Conservation (phyloP, 495 filamentous ascomycete genomes). For the Trichoderma asperelloides region DNA sequence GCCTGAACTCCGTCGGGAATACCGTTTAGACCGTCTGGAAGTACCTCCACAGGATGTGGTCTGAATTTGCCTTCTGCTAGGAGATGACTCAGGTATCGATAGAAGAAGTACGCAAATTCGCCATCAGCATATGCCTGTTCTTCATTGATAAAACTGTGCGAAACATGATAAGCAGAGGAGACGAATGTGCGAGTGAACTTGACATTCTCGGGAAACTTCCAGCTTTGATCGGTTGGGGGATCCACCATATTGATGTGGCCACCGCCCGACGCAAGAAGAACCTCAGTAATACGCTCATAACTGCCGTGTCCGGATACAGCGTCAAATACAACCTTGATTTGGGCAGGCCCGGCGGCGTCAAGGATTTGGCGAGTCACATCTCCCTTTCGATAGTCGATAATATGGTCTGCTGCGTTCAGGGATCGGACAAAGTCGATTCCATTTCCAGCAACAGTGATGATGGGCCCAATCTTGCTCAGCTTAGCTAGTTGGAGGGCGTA, state of each 20-base stretch:
- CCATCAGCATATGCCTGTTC: conserved; percentile 19
- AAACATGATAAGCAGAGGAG: conserved; percentile 15
- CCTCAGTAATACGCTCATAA: conserved; percentile 19
- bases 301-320: conserved; percentile 21
- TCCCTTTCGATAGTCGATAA: conserved; percentile 35
- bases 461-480: conserved; percentile 26
- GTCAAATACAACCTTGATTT: conserved; percentile 24
- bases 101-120: conserved; percentile 30
- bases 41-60: conserved; percentile 27
- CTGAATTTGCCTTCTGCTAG: conserved; percentile 25
- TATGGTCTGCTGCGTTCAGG: conserved; percentile 24
- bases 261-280: conserved; percentile 16
- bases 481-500: conserved; percentile 34
- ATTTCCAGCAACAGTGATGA: conserved; percentile 31
- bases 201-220: conserved; percentile 15
- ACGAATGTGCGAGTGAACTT: conserved; percentile 15
- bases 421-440: conserved; percentile 23
- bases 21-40: conserved; percentile 25
- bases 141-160: conserved; percentile 14
- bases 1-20: conserved; percentile 23
- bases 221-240: conserved; percentile 17
- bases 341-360: conserved; percentile 22
- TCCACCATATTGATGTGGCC: conserved; percentile 20
- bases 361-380: conserved; percentile 27
- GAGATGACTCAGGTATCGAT: conserved; percentile 21